Conservation (phyloP, 2,329 filamentous ascomycete genomes). For the Fusarium drepaniforme region DNA sequence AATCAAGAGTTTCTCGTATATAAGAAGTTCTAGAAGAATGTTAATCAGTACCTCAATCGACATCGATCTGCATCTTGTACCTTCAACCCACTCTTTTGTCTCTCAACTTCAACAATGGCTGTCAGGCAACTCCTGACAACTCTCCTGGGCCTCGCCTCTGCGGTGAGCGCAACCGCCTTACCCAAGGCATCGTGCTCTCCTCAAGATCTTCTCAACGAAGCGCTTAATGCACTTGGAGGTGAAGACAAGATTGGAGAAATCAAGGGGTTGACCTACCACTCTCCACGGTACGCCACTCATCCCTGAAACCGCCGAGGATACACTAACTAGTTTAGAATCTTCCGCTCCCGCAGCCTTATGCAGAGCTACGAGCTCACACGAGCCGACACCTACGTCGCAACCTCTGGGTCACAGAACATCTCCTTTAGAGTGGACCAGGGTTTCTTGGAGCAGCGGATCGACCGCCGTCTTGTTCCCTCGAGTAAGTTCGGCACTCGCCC, state of each 20-base stretch:
- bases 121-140: not conserved
- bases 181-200: not conserved
- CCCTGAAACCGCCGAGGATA: not conserved
- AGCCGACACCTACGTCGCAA: conserved; percentile 6
- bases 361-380: conserved; percentile 13
- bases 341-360: conserved; percentile 18
- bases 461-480: conserved; percentile 10
- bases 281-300: not conserved
- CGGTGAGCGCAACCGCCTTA: not conserved
- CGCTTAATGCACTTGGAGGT: not conserved
- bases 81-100: not conserved
- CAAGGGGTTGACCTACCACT: conserved; percentile 6
- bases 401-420: conserved; percentile 15
- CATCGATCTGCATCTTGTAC: not conserved
- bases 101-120: not conserved
- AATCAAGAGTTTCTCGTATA: not conserved
- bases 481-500: not conserved
- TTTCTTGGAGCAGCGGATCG: conserved; percentile 13
- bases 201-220: not conserved
- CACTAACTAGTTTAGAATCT: conserved; percentile 2
- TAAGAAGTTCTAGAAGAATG: not conserved
- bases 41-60: not conserved
- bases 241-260: not conserved
- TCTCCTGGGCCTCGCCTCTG: not conserved
- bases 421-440: conserved; percentile 12